These are phyloP conservation scores for Aureococcus anophagefferens DNA, from an alignment of 108 stramenopile genomes.

Conservation along the genomic window DNA sequence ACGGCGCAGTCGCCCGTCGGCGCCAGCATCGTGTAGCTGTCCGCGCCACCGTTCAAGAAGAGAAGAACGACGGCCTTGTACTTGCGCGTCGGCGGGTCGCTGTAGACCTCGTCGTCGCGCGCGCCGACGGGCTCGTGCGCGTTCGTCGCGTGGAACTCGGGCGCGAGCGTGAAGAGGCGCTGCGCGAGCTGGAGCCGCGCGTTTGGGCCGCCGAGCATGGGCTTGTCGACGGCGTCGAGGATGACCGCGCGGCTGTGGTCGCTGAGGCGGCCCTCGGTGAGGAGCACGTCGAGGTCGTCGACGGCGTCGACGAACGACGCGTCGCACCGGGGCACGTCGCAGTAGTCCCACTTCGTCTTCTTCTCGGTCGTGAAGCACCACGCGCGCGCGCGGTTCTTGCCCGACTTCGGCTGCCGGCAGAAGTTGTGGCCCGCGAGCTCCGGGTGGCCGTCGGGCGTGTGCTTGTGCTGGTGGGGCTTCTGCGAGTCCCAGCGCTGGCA, in stretches of 20 bases:
- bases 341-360: slow-evolving; percentile 2
- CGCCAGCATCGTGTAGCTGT: slow-evolving; percentile 50
- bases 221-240: slow-evolving; percentile 14
- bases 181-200: background rate
- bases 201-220: slow-evolving; percentile 14
- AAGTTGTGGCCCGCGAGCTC: slow-evolving; percentile 10
- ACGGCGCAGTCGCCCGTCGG: slow-evolving; percentile 23
- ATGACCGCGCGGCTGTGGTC: slow-evolving; percentile 27
- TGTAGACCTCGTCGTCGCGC: slow-evolving; percentile 9
- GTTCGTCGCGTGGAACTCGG: slow-evolving; percentile 57
- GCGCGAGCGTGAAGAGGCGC: slow-evolving; percentile 20
- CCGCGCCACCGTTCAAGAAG: slow-evolving; percentile 44
- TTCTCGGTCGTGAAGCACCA: background rate
- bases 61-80: slow-evolving; percentile 59
- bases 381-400: no score
- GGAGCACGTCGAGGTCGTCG: slow-evolving; percentile 39
- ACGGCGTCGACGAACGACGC: slow-evolving; percentile 31
- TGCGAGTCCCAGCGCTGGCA: slow-evolving; percentile 18
- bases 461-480: slow-evolving; percentile 19
- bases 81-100: no score
- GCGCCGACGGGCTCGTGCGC: slow-evolving; percentile 10
- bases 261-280: slow-evolving; percentile 48
- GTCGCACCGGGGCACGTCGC: slow-evolving; percentile 13
- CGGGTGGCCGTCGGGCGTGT: slow-evolving; percentile 19
- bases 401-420: no score